Evolutionary conservation across 1,284 basidiomycete genomes (phyloP).

Genomic region (Apiotrichum domesticum): DNA sequence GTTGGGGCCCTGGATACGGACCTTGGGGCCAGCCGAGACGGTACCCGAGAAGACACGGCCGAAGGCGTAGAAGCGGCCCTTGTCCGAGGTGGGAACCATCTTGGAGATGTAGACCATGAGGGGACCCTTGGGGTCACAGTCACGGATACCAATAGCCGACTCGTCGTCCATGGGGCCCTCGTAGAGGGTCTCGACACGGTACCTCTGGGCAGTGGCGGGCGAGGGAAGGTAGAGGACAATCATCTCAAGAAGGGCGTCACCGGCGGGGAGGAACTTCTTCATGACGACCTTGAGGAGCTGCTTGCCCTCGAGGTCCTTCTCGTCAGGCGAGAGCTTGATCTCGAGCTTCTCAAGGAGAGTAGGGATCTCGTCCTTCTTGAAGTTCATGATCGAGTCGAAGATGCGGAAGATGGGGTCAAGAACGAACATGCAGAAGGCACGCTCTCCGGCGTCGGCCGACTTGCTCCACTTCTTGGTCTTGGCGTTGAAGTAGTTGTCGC

Average conservation of each 20-base stretch:
- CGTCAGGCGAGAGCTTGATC: slow-evolving; percentile 79
- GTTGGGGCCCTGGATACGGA: slow-evolving; percentile 99
- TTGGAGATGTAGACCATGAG: slow-evolving; percentile 99
- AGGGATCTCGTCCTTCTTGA: slow-evolving; percentile 87
- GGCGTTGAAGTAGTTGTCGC: slow-evolving; percentile 99
- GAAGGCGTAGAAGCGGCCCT: slow-evolving; percentile 99
- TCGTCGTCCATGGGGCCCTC: slow-evolving; percentile 99
- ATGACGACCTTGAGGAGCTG: slow-evolving; percentile 95
- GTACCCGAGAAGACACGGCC: slow-evolving; percentile 99
- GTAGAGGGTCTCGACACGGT: slow-evolving; percentile 99
- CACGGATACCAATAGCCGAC: slow-evolving; percentile 96
- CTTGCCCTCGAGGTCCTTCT: slow-evolving; percentile 95
- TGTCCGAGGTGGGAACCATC: slow-evolving; percentile 99
- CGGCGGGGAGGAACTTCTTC: slow-evolving; percentile 99
- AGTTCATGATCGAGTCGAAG: slow-evolving; percentile 99
- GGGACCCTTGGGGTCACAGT: slow-evolving; percentile 95
- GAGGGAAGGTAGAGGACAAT: slow-evolving; percentile 99
- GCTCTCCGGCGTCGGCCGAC: slow-evolving; percentile 78
- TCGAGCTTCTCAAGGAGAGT: slow-evolving; percentile 96
- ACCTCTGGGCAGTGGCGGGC: slow-evolving; percentile 91
- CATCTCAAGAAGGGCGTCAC: slow-evolving; percentile 99
- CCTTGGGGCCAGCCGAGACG: slow-evolving; percentile 92
- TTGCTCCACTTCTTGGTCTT: slow-evolving; percentile 96
- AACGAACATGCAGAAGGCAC: slow-evolving; percentile 92
- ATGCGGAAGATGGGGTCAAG: slow-evolving; percentile 99